Evolutionary conservation across 805 yeast genomes (phyloP).

Genomic region (Yarrowia sp.): DNA sequence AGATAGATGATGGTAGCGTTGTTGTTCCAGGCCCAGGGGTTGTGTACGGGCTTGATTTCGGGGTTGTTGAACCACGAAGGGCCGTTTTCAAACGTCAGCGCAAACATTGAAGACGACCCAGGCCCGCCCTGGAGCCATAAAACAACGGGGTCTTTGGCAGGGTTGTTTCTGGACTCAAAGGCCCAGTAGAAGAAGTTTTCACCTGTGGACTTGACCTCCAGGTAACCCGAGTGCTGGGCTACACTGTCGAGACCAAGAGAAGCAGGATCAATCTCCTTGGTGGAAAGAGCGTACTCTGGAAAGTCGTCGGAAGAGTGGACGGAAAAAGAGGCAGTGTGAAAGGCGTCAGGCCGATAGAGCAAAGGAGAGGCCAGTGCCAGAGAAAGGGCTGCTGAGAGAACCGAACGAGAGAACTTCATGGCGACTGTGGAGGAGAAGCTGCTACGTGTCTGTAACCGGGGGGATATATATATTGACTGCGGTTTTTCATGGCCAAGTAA

Average conservation of each 20-base stretch:
- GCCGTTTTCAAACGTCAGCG: constrained; percentile 75
- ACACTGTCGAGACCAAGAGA: constrained; percentile 68
- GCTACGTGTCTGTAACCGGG: not conserved
- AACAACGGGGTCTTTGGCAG: constrained; percentile 71
- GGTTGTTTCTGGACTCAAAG: constrained; percentile 80
- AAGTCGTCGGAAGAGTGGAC: not conserved
- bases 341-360: not conserved
- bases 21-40: constrained; percentile 74
- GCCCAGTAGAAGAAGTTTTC: constrained; percentile 78
- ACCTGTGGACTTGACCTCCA: constrained; percentile 72
- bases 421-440: not conserved
- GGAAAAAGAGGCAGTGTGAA: not conserved
- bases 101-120: constrained; percentile 78
- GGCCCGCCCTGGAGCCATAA: constrained; percentile 88
- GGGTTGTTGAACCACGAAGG: constrained; percentile 66
- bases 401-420: constrained; percentile 17
- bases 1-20: constrained; percentile 77
- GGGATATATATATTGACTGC: not conserved
- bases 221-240: constrained; percentile 75
- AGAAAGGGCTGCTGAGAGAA: constrained; percentile 6
- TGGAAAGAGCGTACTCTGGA: constrained; percentile 5
- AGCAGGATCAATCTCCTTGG: constrained; percentile 36
- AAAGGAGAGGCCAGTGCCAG: constrained; percentile 18
- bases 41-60: constrained; percentile 53
- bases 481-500: not conserved